These are phyloP conservation scores for Fusarium tupiense DNA, from an alignment of 2,329 filamentous ascomycete species.

Conservation along the genomic window DNA sequence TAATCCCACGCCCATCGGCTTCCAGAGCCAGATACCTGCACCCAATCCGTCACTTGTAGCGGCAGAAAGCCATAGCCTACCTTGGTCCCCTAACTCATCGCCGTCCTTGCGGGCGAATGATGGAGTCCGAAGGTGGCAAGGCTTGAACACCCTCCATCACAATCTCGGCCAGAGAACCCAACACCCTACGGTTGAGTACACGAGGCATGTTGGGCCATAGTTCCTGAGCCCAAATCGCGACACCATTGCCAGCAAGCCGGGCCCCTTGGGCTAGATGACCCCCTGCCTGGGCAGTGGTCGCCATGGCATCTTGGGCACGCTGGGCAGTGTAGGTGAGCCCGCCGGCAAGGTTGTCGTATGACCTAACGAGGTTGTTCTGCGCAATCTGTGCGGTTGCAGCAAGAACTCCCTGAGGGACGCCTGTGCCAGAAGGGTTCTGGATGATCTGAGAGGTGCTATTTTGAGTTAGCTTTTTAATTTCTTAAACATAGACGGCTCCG, in stretches of 20 bases:
- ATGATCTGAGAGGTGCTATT: not conserved
- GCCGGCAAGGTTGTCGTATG: constrained; percentile 10
- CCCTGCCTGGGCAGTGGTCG: not conserved
- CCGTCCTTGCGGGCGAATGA: constrained; percentile 5
- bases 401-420: not conserved
- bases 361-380: not conserved
- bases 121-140: constrained; percentile 15
- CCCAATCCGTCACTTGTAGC: not conserved
- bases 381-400: not conserved
- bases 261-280: constrained; percentile 4
- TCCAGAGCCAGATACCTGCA: not conserved
- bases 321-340: not conserved
- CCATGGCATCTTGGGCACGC: constrained; percentile 2
- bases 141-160: constrained; percentile 18
- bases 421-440: not conserved
- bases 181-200: not conserved
- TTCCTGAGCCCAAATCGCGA: constrained; percentile 3
- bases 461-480: not conserved
- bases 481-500: not conserved
- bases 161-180: not conserved
- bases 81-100: not conserved
- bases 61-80: not conserved
- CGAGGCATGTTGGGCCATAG: not conserved
- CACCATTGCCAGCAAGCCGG: not conserved
- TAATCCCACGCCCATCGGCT: not conserved